Evolutionary conservation across 2,329 filamentous ascomycete species (phyloP).

Genomic region (Fusarium tjaetaba): DNA sequence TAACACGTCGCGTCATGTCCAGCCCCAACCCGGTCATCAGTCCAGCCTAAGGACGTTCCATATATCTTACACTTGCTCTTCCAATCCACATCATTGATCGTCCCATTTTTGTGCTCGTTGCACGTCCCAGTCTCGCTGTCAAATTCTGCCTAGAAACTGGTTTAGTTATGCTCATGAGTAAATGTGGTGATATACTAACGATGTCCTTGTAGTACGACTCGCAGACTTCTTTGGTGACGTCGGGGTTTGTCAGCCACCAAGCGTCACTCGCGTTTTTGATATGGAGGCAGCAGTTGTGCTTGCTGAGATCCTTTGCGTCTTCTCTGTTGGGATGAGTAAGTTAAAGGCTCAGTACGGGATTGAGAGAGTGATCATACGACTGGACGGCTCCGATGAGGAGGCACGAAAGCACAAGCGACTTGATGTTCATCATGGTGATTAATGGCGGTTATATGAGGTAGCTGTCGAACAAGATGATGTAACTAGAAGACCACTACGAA

Average conservation of each 20-base stretch:
- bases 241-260: background rate
- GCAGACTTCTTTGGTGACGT: background rate
- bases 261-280: background rate
- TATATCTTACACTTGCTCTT: background rate
- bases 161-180: background rate
- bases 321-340: background rate
- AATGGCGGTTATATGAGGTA: background rate
- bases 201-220: background rate
- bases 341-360: accelerated
- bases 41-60: background rate
- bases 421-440: background rate
- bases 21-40: background rate
- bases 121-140: background rate
- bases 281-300: background rate
- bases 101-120: accelerated
- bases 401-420: accelerated
- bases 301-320: background rate
- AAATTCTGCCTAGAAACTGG: background rate
- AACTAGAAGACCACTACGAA: accelerated
- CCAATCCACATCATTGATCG: background rate
- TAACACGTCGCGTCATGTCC: background rate
- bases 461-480: background rate
- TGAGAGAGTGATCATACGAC: accelerated
- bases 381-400: background rate
- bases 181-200: accelerated